Conservation (phyloP, 2,329 filamentous ascomycete species). For the Colletotrichum sublineola region DNA sequence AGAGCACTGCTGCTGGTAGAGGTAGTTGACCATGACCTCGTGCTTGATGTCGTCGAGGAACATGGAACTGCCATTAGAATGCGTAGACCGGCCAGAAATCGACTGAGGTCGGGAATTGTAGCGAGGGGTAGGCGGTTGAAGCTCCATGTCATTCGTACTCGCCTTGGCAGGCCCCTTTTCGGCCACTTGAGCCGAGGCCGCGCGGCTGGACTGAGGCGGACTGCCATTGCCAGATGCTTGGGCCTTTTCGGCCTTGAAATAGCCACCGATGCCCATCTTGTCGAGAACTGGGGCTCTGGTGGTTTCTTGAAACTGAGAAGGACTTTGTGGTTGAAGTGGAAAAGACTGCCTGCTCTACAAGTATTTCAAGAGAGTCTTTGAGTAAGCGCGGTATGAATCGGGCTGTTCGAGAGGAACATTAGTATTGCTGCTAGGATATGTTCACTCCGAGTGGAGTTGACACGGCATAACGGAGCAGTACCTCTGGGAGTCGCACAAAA, state of each 20-base stretch:
- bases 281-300: not conserved
- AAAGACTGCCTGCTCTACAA: not conserved
- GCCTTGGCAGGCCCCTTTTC: constrained; percentile 53
- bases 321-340: not conserved
- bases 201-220: constrained; percentile 42
- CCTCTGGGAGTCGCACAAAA: constrained; percentile 19
- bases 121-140: constrained; percentile 63
- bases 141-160: constrained; percentile 59
- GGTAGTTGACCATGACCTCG: constrained; percentile 86
- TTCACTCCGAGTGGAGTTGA: not conserved
- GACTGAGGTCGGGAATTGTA: constrained; percentile 67
- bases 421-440: not conserved
- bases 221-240: constrained; percentile 46
- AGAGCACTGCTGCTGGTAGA: constrained; percentile 84
- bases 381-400: not conserved
- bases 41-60: constrained; percentile 81
- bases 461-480: not conserved
- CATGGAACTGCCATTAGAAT: constrained; percentile 63
- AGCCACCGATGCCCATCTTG: constrained; percentile 72
- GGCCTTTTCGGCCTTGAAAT: constrained; percentile 70
- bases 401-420: not conserved
- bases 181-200: constrained; percentile 48
- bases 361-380: not conserved
- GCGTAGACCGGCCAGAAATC: constrained; percentile 61
- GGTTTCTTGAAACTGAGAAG: not conserved